Evolutionary conservation across 148 eudicot genomes (phyloP).

Genomic region (Spergularia bocconei): DNA sequence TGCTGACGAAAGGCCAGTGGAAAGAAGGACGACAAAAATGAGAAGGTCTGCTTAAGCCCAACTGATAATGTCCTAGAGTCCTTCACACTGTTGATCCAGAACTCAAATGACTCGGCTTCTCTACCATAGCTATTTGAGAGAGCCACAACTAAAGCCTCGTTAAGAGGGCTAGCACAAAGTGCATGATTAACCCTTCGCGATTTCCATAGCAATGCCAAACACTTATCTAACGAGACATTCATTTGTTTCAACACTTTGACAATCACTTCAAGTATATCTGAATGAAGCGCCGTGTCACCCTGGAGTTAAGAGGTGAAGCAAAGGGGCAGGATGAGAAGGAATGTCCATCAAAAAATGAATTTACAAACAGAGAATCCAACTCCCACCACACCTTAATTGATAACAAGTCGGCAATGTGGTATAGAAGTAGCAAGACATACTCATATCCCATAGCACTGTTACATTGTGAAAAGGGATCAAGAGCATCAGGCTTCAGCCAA

Average conservation of each 20-base stretch:
- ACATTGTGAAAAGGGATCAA: constrained; percentile 30
- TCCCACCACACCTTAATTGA: constrained; percentile 62
- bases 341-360: background rate
- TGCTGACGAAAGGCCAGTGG: constrained; percentile 31
- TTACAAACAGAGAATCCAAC: constrained; percentile 1
- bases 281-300: constrained; percentile 58
- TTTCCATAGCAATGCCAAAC: constrained; percentile 63
- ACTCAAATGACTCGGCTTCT: constrained; percentile 42
- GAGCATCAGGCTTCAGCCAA: constrained; percentile 42
- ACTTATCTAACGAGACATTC: constrained; percentile 46
- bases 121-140: constrained; percentile 48
- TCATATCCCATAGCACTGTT: constrained; percentile 38
- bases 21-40: constrained; percentile 34
- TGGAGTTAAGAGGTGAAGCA: constrained; percentile 31
- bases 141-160: constrained; percentile 45
- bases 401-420: constrained; percentile 69
- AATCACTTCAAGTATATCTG: constrained; percentile 51
- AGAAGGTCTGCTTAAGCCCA: constrained; percentile 63
- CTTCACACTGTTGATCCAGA: constrained; percentile 62
- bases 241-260: constrained; percentile 50
- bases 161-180: constrained; percentile 73
- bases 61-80: constrained; percentile 43
- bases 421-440: constrained; percentile 50
- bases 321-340: constrained; percentile 10
- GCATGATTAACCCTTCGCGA: constrained; percentile 79